phyloP scores from a whole-genome alignment of 2,329 filamentous ascomycete genomes.

The Pyrenochaeta sp. region DNA sequence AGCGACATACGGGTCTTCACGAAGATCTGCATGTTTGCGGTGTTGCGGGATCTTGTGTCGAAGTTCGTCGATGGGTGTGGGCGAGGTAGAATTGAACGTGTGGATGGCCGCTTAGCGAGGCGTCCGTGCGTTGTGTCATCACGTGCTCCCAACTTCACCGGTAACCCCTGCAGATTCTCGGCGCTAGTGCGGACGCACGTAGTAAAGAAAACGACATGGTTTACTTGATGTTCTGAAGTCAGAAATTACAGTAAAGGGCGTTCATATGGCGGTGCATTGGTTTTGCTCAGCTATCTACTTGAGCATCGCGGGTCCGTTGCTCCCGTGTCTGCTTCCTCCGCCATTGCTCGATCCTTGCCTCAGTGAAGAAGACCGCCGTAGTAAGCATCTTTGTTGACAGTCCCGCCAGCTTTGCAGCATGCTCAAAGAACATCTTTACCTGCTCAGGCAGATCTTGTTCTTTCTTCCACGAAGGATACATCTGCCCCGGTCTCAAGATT shows the following conservation, averaged over 20 bases:
- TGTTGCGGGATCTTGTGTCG: constrained; percentile 39
- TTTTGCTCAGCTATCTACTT: background rate
- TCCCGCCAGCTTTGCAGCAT: constrained; percentile 60
- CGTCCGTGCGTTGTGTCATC: constrained; percentile 15
- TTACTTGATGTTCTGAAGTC: background rate
- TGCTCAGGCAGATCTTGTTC: constrained; percentile 57
- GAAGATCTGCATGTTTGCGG: constrained; percentile 67
- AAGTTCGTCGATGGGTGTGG: constrained; percentile 32
- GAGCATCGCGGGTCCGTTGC: background rate
- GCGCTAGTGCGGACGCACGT: background rate
- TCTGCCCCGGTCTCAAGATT: constrained; percentile 56
- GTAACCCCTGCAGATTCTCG: background rate
- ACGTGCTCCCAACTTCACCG: constrained; percentile 15
- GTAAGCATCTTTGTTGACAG: constrained; percentile 61
- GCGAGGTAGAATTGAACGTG: constrained; percentile 30
- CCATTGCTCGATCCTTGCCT: constrained; percentile 48
- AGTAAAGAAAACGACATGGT: background rate
- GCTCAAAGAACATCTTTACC: constrained; percentile 60
- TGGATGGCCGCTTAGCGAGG: constrained; percentile 22
- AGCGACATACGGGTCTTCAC: constrained; percentile 85
- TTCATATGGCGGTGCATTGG: background rate
- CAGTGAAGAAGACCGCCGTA: constrained; percentile 59
- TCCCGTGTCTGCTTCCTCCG: constrained; percentile 23
- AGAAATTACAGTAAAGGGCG: background rate
- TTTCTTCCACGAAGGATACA: constrained; percentile 60